Evolutionary conservation across 2,329 filamentous ascomycete species (phyloP).

Genomic region (Cytospora mali): DNA sequence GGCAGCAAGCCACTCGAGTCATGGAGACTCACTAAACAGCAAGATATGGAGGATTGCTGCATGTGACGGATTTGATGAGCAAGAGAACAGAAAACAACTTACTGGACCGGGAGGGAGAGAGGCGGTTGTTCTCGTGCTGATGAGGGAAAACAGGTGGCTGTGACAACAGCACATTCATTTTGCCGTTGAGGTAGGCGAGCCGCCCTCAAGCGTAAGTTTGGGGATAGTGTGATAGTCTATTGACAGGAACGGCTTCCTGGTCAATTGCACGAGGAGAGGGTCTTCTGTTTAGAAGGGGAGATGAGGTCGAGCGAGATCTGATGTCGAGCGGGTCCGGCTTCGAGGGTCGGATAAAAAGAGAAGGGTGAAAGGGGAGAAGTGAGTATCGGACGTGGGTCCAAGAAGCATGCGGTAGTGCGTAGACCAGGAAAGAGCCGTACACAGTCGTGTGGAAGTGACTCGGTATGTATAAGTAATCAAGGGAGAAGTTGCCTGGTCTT

Average conservation of each 20-base stretch:
- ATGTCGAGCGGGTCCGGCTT: conserved; percentile 10
- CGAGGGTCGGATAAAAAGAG: conserved; percentile 17
- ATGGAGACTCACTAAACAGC: conserved; percentile 3
- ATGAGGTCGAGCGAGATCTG: conserved; percentile 18
- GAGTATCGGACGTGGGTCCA: conserved; percentile 6
- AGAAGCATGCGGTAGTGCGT: conserved; percentile 7
- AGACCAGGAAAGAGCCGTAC: neutral
- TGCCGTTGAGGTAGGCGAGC: conserved; percentile 28
- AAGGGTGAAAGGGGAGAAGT: conserved; percentile 14
- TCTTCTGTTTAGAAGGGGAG: neutral
- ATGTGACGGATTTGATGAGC: neutral
- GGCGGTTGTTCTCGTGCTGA: conserved; percentile 58
- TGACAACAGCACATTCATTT: conserved; percentile 65
- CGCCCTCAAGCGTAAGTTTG: conserved; percentile 5
- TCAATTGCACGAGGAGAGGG: neutral
- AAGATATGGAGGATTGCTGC: neutral
- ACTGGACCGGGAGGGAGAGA: conserved; percentile 59
- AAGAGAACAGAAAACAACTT: conserved; percentile 39
- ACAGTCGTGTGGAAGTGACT: neutral
- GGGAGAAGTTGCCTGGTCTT: conserved; percentile 13
- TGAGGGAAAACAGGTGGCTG: conserved; percentile 62
- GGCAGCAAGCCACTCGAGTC: conserved; percentile 11
- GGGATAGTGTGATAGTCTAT: neutral
- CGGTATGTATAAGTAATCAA: neutral
- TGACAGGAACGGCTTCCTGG: conserved; percentile 4